These are phyloP conservation scores for Daedaleopsis sinensis DNA, from an alignment of 768 basidiomycete genomes.

Conservation along the genomic window DNA sequence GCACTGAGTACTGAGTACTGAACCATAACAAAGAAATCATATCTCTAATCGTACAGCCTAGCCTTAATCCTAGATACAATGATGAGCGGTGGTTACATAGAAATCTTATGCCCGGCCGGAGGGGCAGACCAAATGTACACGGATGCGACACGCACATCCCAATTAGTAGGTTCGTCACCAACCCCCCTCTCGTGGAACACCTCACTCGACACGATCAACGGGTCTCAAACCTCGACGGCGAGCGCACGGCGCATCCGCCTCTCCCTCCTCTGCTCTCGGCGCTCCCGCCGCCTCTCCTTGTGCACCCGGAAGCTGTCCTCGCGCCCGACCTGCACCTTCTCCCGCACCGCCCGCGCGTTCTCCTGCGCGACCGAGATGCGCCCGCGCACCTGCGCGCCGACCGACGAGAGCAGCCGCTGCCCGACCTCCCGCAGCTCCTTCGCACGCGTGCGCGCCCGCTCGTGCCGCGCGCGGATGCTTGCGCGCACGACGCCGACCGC, in stretches of 20 bases:
- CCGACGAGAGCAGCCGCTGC: conserved; percentile 27
- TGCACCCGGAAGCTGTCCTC: conserved; percentile 12
- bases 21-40: too few species aligned
- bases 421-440: conserved; percentile 32
- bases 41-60: too few species aligned
- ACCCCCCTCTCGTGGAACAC: too few species aligned
- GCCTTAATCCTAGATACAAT: too few species aligned
- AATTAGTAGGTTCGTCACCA: too few species aligned
- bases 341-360: conserved; percentile 31
- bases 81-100: neutral
- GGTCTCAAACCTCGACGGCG: neutral
- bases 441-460: conserved; percentile 31
- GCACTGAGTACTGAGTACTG: too few species aligned
- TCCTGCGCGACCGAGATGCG: conserved; percentile 29
- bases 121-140: too few species aligned
- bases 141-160: neutral
- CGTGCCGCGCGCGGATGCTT: conserved; percentile 30
- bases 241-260: conserved; percentile 10
- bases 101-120: neutral
- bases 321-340: conserved; percentile 15
- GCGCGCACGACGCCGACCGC: conserved; percentile 22
- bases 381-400: conserved; percentile 28
- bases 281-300: conserved; percentile 11
- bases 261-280: conserved; percentile 6
- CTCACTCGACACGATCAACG: neutral